A percentile compares a stretch with the other conserved stretches of the same genome.
These are phyloP conservation scores for Hibiscus syriacus DNA, from an alignment of 345 rosid species.

Conservation along the genomic window DNA sequence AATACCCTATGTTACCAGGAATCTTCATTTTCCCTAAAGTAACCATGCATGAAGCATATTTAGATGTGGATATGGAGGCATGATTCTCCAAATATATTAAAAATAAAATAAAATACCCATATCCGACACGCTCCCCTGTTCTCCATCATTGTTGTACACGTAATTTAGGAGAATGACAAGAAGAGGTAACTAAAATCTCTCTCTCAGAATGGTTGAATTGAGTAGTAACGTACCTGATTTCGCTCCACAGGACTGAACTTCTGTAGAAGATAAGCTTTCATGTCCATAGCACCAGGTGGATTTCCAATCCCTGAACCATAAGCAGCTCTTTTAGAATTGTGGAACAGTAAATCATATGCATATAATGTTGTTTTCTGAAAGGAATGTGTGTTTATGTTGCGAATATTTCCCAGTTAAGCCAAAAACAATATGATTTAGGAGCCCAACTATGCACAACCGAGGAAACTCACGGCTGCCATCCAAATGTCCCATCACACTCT, in stretches of 20 bases:
- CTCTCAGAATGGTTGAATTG: no score
- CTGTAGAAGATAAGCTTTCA: conserved; percentile 87
- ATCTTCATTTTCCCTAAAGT: neutral
- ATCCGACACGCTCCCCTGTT: no score
- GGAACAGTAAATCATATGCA: neutral
- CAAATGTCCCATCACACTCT: conserved; percentile 68
- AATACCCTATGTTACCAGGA: neutral
- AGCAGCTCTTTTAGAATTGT: neutral
- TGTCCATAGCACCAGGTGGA: conserved; percentile 89
- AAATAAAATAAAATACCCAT: no score
- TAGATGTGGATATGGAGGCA: no score
- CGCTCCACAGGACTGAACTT: conserved; percentile 66
- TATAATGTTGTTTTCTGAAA: no score
- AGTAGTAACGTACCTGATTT: conserved; percentile 55
- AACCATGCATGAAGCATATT: neutral
- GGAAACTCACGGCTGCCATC: conserved; percentile 71
- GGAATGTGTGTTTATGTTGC: neutral
- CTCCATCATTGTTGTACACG: no score
- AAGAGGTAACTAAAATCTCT: no score
- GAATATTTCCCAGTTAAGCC: neutral
- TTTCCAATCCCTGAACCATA: conserved; percentile 64
- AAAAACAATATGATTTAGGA: neutral
- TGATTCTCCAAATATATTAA: no score
- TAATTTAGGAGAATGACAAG: no score
- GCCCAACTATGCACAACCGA: conserved; percentile 63